A percentile compares a stretch with the other conserved stretches of the same genome.
phyloP scores from a whole-genome alignment of 179 eudicot species.

The Beta corolliflora region DNA sequence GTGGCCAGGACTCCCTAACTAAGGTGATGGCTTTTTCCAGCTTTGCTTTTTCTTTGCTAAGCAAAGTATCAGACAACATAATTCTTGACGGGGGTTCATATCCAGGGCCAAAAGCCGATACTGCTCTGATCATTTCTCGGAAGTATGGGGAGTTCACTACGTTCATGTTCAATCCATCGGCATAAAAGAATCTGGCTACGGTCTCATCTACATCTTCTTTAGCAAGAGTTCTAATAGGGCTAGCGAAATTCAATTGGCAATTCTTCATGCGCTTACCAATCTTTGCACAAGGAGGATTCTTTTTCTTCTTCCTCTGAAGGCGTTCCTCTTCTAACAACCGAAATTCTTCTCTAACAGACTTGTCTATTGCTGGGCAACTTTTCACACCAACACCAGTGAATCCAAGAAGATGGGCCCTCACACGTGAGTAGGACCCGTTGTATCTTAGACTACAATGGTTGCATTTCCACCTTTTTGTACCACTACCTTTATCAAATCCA shows the following conservation, averaged over 20 bases:
- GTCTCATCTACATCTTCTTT: conserved; percentile 50
- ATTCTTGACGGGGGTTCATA: conserved; percentile 47
- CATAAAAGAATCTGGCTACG: conserved; percentile 48
- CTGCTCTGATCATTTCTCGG: conserved; percentile 44
- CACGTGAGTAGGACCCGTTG: conserved; percentile 56
- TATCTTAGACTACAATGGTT: conserved; percentile 48
- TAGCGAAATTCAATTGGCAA: conserved; percentile 29
- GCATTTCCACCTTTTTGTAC: conserved; percentile 58
- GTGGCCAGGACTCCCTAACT: conserved; percentile 52
- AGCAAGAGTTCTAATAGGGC: conserved; percentile 31
- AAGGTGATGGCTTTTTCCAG: conserved; percentile 43
- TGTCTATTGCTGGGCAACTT: conserved; percentile 52
- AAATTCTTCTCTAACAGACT: conserved; percentile 47
- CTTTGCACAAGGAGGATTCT: conserved; percentile 35
- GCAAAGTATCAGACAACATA: conserved; percentile 42
- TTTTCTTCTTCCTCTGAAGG: conserved; percentile 43
- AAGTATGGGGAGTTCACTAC: conserved; percentile 43
- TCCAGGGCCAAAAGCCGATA: conserved; percentile 45
- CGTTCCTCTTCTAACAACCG: conserved; percentile 46
- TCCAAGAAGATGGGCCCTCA: conserved; percentile 58
- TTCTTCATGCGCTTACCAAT: conserved; percentile 34
- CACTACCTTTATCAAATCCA: conserved; percentile 55
- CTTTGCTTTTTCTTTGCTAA: conserved; percentile 48
- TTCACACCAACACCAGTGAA: conserved; percentile 54
- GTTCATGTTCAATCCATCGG: conserved; percentile 45